Base-by-base conservation (phyloP, 345 rosid species). In the Salix suchowensis region DNA sequence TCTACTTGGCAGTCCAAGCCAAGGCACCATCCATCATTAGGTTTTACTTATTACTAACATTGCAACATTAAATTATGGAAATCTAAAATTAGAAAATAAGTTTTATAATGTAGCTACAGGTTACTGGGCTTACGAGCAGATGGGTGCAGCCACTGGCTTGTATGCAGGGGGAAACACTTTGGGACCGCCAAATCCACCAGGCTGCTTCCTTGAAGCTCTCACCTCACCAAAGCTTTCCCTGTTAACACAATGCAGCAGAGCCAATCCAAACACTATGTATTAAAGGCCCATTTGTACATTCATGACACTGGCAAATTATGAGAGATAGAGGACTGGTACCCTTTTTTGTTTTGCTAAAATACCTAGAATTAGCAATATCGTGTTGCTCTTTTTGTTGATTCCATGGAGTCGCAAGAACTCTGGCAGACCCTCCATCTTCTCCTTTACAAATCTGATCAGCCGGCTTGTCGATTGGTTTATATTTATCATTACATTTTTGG, bases 81-180 rank as follows among this genome's bases (percentile, higher is more conserved):
- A 55, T n/a, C 28, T 55, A 21, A 58, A 58, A n/a, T n/a, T 58
- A 58, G 28, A 58, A 23, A 46, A 46, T 15, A 46, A 46, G 14
- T 46, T 14, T 10, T 40, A 40, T 10, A 40, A 10, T 40, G 14
- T 40, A 2, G 13, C 3, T 40, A 65, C 32, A 21, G 67, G 64
- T 8, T 24, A 65, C 34, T 39, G 50, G 60, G 62, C 92, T 91
- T 87, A 89, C 97, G 88, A 85, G 89, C 97, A 91, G 71, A 75
- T 79, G 5, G 97, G 97, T 65, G 81, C 82, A 36, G 83, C 82
- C 6, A 72, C 78, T 48, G 93, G 90, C 80, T 78, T 88, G 74
- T 82, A 76, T 0, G 84, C 84, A 61, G 77, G 77, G 44, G 85
- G 72, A 52, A 73, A 77, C 18, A 62, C 74, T 46, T 60, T 75